Evolutionary conservation across 2,329 filamentous ascomycete species (phyloP).

Genomic region (Aspergillus fructus): DNA sequence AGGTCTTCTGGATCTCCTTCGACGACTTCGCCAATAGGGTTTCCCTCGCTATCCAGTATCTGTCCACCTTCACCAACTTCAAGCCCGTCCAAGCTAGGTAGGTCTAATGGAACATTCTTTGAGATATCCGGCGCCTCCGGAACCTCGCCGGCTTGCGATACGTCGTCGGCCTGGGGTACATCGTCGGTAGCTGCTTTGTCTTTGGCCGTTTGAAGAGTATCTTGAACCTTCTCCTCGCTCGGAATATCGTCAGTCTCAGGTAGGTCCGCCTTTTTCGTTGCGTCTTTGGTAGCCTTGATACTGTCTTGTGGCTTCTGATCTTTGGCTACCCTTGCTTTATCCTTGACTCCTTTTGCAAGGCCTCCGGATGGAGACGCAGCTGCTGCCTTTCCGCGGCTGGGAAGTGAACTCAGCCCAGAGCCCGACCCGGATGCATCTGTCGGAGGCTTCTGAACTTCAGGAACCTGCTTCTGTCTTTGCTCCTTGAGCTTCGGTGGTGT

Average conservation of each 20-base stretch:
- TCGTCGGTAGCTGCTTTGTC: not conserved
- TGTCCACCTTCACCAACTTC: constrained; percentile 38
- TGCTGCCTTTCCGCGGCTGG: not conserved
- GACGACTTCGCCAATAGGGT: constrained; percentile 37
- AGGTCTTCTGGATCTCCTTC: constrained; percentile 44
- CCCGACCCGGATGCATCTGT: not conserved
- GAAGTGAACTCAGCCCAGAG: not conserved
- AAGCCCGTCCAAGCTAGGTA: constrained; percentile 41
- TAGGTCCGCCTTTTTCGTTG: not conserved
- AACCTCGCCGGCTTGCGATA: not conserved
- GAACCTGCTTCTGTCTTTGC: not conserved
- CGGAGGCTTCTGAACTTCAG: not conserved
- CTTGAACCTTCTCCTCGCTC: not conserved
- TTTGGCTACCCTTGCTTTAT: not conserved
- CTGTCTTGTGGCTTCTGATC: not conserved
- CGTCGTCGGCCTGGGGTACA: not conserved
- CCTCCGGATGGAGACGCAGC: not conserved
- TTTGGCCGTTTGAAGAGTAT: not conserved
- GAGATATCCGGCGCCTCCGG: constrained; percentile 16
- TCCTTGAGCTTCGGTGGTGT: not conserved
- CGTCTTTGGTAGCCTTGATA: not conserved
- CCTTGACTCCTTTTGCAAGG: not conserved
- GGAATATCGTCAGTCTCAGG: not conserved
- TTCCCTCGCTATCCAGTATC: constrained; percentile 36
- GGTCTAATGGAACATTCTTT: constrained; percentile 19